Percentiles rank a stretch among this genome's conserved stretches.
phyloP scores from a whole-genome alignment of 2,329 filamentous ascomycete species.

The Xylariaceae sp. region DNA sequence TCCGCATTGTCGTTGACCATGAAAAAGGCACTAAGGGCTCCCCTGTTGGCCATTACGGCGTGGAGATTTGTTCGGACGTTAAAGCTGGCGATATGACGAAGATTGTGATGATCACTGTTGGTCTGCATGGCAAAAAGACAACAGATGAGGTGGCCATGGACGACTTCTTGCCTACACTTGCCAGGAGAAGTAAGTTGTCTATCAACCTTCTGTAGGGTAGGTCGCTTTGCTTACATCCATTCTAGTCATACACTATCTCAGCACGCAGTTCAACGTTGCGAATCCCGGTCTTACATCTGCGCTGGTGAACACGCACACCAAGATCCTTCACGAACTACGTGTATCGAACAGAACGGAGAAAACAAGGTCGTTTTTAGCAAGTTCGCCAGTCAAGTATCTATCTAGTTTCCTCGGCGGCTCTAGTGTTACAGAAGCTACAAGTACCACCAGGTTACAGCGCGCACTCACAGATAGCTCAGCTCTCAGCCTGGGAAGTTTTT shows the following conservation, averaged over 20 bases:
- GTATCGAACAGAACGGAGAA: conserved; percentile 62
- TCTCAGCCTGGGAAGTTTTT: conserved; percentile 38
- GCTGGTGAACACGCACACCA: conserved; percentile 74
- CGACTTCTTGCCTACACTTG: conserved; percentile 72
- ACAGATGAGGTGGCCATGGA: conserved; percentile 70
- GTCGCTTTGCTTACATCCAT: conserved; percentile 32
- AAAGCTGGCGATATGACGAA: conserved; percentile 50
- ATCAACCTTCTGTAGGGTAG: not conserved
- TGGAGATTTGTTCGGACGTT: conserved; percentile 69
- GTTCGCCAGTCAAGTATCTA: conserved; percentile 88
- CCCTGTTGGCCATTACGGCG: conserved; percentile 63
- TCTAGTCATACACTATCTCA: conserved; percentile 69
- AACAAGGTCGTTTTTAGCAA: conserved; percentile 66
- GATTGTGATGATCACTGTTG: conserved; percentile 52
- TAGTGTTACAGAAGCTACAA: conserved; percentile 40
- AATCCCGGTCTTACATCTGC: conserved; percentile 64
- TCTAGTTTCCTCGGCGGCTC: conserved; percentile 74
- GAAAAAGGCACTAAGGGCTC: conserved; percentile 64
- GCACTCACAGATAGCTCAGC: conserved; percentile 36
- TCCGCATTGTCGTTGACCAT: conserved; percentile 72
- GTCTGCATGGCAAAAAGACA: conserved; percentile 67
- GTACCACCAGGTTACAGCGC: conserved; percentile 40
- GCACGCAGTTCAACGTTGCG: conserved; percentile 64
- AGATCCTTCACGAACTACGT: conserved; percentile 68
- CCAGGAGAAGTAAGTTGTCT: conserved; percentile 62